Conservation (phyloP, 805 yeast genomes). For the Pichia thaimueangensis region DNA sequence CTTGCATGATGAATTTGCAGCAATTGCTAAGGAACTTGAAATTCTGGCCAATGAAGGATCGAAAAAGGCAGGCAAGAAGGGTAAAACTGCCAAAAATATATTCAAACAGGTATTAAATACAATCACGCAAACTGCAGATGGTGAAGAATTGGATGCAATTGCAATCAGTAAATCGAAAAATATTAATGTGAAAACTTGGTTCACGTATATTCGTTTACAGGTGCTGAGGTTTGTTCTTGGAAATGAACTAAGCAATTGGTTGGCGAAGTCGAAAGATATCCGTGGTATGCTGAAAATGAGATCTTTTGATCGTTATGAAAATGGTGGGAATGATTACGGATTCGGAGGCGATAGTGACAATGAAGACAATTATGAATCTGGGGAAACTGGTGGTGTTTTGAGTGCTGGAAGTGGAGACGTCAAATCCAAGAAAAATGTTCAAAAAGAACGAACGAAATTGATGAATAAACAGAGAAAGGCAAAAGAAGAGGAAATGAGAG, state of each 20-base stretch:
- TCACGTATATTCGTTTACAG: slow-evolving; percentile 40
- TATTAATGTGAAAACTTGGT: slow-evolving; percentile 45
- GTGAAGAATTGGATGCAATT: slow-evolving; percentile 19
- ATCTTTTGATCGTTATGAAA: neutral
- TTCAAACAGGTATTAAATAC: slow-evolving; percentile 53
- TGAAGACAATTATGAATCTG: slow-evolving; percentile 11
- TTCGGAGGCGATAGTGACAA: slow-evolving; percentile 8
- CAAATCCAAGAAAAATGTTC: slow-evolving; percentile 15
- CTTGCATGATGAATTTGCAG: slow-evolving; percentile 5
- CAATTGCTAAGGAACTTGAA: slow-evolving; percentile 34
- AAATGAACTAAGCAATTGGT: slow-evolving; percentile 45
- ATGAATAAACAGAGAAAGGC: slow-evolving; percentile 24
- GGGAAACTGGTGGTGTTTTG: neutral
- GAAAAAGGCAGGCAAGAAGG: slow-evolving; percentile 55
- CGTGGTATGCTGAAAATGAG: slow-evolving; percentile 20
- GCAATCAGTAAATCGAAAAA: slow-evolving; percentile 40
- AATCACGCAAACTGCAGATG: slow-evolving; percentile 25
- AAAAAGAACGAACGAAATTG: slow-evolving; percentile 16
- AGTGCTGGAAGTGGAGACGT: neutral
- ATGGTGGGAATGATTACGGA: slow-evolving; percentile 6
- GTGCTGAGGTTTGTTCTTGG: slow-evolving; percentile 47
- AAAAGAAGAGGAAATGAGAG: slow-evolving; percentile 22
- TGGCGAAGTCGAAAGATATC: slow-evolving; percentile 28
- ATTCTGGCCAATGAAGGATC: slow-evolving; percentile 45
- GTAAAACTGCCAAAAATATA: slow-evolving; percentile 52